phyloP scores from a whole-genome alignment of 2,329 filamentous ascomycete genomes.

The Pyricularia sp. region DNA sequence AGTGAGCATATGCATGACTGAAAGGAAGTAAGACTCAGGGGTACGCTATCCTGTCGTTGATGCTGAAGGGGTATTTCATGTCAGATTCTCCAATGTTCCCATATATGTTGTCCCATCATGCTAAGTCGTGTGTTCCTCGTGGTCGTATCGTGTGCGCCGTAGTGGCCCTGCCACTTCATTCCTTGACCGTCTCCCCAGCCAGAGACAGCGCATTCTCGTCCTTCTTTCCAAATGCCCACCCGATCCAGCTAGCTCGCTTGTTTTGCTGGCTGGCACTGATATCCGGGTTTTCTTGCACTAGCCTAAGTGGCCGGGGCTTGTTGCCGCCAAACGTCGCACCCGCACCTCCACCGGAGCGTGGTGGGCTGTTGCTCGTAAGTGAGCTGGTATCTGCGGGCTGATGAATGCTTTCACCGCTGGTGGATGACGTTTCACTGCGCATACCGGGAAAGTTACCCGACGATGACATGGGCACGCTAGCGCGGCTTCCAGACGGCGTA shows the following conservation, averaged over 20 bases:
- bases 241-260: constrained; percentile 58
- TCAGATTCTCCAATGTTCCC: neutral
- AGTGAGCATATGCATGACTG: neutral
- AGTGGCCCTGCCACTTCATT: constrained; percentile 10
- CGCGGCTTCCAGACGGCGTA: constrained; percentile 41
- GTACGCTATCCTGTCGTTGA: neutral
- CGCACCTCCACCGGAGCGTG: constrained; percentile 43
- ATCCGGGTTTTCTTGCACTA: constrained; percentile 71
- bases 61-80: neutral
- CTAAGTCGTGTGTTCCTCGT: neutral
- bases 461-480: constrained; percentile 22
- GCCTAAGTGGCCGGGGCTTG: constrained; percentile 73
- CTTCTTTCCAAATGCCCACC: constrained; percentile 48
- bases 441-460: constrained; percentile 64
- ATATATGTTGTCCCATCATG: neutral
- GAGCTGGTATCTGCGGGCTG: constrained; percentile 35
- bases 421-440: constrained; percentile 53
- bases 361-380: constrained; percentile 38
- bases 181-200: constrained; percentile 14
- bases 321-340: constrained; percentile 38
- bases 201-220: constrained; percentile 19
- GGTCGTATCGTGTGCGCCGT: neutral
- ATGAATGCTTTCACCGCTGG: constrained; percentile 59
- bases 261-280: constrained; percentile 31
- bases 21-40: neutral